A percentile compares a stretch with the other conserved stretches of the same genome.
These are phyloP conservation scores for Penicillium desertorum DNA, from an alignment of 495 filamentous ascomycete genomes.

Conservation along the genomic window DNA sequence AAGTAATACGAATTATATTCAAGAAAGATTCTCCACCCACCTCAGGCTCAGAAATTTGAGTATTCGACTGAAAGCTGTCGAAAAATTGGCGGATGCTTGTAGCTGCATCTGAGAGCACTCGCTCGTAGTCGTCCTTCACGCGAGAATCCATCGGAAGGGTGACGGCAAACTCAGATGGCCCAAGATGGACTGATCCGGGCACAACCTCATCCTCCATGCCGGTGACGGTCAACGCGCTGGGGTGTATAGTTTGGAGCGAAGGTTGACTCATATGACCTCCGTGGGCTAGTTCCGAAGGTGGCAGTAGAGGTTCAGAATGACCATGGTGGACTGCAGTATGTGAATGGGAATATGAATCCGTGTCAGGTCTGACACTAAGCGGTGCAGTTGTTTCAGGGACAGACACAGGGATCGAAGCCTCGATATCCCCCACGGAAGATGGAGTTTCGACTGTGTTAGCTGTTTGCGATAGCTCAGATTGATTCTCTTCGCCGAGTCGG, in stretches of 20 bases:
- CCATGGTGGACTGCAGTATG: conserved; percentile 27
- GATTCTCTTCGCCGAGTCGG: conserved; percentile 20
- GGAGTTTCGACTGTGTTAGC: conserved; percentile 35
- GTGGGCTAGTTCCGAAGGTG: conserved; percentile 21
- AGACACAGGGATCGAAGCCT: conserved; percentile 29
- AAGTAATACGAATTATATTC: conserved; percentile 3
- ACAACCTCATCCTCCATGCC: conserved; percentile 24
- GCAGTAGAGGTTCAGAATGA: conserved; percentile 25
- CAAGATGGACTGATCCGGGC: conserved; percentile 44
- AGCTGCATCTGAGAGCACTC: conserved; percentile 30
- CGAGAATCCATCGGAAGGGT: conserved; percentile 49
- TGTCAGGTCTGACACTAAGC: conserved; percentile 40
- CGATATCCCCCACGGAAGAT: conserved; percentile 47
- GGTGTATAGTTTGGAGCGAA: conserved; percentile 44
- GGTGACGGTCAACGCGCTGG: conserved; percentile 40
- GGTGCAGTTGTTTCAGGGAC: conserved; percentile 37
- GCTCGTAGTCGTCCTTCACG: conserved; percentile 46
- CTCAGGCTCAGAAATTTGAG: conserved; percentile 18
- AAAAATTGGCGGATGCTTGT: conserved; percentile 32
- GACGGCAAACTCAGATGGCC: conserved; percentile 45
- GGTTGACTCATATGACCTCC: conserved; percentile 9
- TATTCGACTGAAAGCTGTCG: conserved; percentile 15
- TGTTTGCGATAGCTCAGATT: conserved; percentile 9
- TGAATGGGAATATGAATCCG: conserved; percentile 22
- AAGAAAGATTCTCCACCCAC: conserved; percentile 15